Evolutionary conservation across 75 land plant species (phyloP).

Genomic region (Pinus albicaulis): DNA sequence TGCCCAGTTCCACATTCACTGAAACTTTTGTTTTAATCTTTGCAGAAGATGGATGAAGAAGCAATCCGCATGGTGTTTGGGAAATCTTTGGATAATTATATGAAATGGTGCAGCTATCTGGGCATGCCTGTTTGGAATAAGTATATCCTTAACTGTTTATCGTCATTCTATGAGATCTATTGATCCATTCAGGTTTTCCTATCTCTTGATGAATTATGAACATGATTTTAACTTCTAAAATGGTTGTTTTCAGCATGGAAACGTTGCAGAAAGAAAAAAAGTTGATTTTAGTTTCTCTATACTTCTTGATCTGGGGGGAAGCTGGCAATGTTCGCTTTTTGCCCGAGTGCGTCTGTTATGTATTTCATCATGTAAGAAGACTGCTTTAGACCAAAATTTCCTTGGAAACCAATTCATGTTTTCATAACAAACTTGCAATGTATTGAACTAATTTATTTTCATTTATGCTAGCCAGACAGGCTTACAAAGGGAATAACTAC

Average conservation of each 20-base stretch:
- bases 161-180: not conserved
- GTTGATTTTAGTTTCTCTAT: slow-evolving; percentile 54
- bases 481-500: no score
- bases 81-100: slow-evolving; percentile 80
- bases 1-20: no score
- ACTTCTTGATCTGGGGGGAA: slow-evolving; percentile 97
- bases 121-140: slow-evolving; percentile 61
- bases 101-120: slow-evolving; percentile 84
- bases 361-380: slow-evolving; percentile 83
- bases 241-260: not conserved
- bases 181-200: not conserved
- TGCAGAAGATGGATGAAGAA: slow-evolving; percentile 78
- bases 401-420: not conserved
- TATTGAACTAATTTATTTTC: not conserved
- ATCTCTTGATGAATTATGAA: not conserved
- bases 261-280: slow-evolving; percentile 54
- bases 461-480: no score
- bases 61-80: slow-evolving; percentile 61
- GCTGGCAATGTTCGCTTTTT: slow-evolving; percentile 93
- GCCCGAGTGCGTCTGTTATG: slow-evolving; percentile 97
- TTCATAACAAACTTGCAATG: not conserved
- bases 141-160: slow-evolving; percentile 25
- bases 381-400: not conserved
- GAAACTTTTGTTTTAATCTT: no score
- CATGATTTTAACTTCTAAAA: not conserved